Percentiles rank a stretch among this genome's conserved stretches.
Evolutionary conservation across 768 basidiomycete genomes (phyloP).

Genomic region (Boletus subcaerulescens): DNA sequence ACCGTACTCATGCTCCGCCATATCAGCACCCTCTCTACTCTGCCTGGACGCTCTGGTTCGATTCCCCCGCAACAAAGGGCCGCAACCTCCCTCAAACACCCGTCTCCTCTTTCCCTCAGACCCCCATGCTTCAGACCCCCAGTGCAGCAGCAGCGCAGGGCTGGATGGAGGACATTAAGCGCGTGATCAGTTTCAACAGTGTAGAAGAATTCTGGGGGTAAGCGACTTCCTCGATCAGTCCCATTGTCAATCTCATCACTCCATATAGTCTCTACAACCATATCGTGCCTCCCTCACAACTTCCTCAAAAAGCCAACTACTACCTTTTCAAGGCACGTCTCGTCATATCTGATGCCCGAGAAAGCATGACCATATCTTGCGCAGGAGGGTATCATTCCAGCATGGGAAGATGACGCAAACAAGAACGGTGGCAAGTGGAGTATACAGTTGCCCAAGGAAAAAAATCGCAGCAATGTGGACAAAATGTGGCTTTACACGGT

Average conservation of each 20-base stretch:
- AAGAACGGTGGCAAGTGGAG: conserved; percentile 98
- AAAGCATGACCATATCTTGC: conserved; percentile 4
- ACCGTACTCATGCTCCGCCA: conserved; percentile 1
- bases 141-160: conserved; percentile 71
- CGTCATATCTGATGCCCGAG: not conserved
- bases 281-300: conserved; percentile 89
- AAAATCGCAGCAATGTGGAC: conserved; percentile 80
- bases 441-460: conserved; percentile 95
- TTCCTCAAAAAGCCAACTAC: conserved; percentile 97
- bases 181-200: conserved; percentile 91
- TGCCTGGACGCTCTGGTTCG: conserved; percentile 97
- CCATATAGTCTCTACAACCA: conserved; percentile 87
- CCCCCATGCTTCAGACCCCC: conserved; percentile 71
- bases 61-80: conserved; percentile 88
- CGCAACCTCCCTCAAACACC: conserved; percentile 87
- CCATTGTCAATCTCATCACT: conserved; percentile 9
- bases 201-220: conserved; percentile 99
- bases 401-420: conserved; percentile 97
- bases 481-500: conserved; percentile 99
- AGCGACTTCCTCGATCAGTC: conserved; percentile 27
- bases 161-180: conserved; percentile 99
- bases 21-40: conserved; percentile 89
- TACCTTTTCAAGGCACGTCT: conserved; percentile 90
- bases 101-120: conserved; percentile 71
- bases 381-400: conserved; percentile 93